Conservation (phyloP, 73 alveolate species). For the Chromera velia region DNA sequence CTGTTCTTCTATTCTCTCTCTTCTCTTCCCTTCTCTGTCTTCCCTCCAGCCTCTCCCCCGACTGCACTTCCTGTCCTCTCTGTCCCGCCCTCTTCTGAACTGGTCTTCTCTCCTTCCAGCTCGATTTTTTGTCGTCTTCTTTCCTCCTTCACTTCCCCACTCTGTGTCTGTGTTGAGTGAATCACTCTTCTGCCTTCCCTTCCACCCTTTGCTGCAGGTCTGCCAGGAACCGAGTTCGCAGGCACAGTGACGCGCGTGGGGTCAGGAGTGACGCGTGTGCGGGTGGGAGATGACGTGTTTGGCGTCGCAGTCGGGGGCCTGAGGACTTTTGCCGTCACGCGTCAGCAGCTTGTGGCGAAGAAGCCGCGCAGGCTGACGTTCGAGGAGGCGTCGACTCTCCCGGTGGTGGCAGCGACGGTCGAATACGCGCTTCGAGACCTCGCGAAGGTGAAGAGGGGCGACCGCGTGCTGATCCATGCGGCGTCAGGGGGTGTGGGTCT, state of each 20-base stretch:
- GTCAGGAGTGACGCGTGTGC: neutral
- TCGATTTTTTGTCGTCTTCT: no score
- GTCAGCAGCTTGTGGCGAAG: neutral
- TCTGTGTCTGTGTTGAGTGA: neutral
- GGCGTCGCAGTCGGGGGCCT: neutral
- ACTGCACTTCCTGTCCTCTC: no score
- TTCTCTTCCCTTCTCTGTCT: no score
- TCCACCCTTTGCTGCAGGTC: no score
- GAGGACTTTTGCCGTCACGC: neutral
- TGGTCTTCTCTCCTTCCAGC: no score
- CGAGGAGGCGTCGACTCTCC: conserved; percentile 11
- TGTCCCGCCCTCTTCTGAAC: no score
- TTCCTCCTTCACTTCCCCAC: neutral
- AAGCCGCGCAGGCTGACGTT: neutral
- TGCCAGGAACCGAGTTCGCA: conserved; percentile 18
- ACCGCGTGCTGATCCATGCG: conserved; percentile 42
- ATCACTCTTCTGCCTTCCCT: neutral
- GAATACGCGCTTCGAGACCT: neutral
- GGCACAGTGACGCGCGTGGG: conserved; percentile 5
- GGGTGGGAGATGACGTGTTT: neutral
- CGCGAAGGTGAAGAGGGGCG: conserved; percentile 13
- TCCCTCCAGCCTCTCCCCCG: no score
- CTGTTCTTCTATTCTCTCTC: no score
- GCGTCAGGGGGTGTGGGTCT: conserved; percentile 44
- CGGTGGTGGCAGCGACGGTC: conserved; percentile 9